Conservation (phyloP, 2,329 filamentous ascomycete species). For the Dactylella cylindrospora region DNA sequence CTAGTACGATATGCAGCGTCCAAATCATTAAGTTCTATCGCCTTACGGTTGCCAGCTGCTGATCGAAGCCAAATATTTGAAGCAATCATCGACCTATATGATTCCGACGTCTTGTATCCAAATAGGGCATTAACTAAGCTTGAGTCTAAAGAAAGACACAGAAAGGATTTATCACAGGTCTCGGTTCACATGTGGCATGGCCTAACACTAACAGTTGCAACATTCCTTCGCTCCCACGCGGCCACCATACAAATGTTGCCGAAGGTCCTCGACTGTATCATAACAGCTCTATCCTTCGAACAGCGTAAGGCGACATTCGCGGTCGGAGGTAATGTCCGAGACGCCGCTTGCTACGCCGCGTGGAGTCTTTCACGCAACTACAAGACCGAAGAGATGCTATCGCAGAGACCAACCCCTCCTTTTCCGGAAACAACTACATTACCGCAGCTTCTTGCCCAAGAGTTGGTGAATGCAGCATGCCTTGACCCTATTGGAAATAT, state of each 20-base stretch:
- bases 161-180: conserved; percentile 39
- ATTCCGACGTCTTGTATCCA: conserved; percentile 62
- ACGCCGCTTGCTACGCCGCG: conserved; percentile 93
- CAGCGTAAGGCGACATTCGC: conserved; percentile 78
- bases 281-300: conserved; percentile 83
- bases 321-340: conserved; percentile 83
- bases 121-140: conserved; percentile 34
- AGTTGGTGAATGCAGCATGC: conserved; percentile 77
- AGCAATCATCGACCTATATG: conserved; percentile 71
- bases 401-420: conserved; percentile 16
- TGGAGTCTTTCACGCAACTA: conserved; percentile 92
- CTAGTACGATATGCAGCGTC: conserved; percentile 87
- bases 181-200: conserved; percentile 71
- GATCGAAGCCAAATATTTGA: conserved; percentile 88
- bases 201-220: conserved; percentile 72
- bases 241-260: conserved; percentile 46
- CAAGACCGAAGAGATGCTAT: conserved; percentile 72
- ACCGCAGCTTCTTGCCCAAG: conserved; percentile 72
- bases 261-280: conserved; percentile 46
- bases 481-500: conserved; percentile 93
- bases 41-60: conserved; percentile 72
- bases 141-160: conserved; percentile 23
- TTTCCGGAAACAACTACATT: conserved; percentile 50
- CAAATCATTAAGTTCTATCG: conserved; percentile 86
- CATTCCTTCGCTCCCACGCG: conserved; percentile 48